Evolutionary conservation across 768 basidiomycete species (phyloP), one percentile per base, ranked within the genome.

Genomic region (Cystofilobasidium capitatum): DNA sequence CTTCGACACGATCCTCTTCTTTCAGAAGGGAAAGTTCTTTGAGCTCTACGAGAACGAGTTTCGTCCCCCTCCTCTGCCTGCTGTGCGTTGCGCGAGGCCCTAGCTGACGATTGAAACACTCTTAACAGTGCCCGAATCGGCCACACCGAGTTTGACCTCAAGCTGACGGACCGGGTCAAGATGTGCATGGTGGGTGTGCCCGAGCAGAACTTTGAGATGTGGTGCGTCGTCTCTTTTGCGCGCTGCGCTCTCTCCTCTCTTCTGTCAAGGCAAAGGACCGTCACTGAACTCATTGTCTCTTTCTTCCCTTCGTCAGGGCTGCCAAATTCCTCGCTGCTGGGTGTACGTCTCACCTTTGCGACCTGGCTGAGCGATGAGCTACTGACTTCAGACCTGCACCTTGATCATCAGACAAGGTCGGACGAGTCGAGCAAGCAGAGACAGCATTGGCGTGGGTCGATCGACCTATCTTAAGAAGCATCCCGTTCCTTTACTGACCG

Each of bases 181-280:
- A 99, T 99, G 96, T 91, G 87, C 69, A 99, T 99, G 94, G 94
- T 94, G 62, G 96, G 96, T 42, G 93, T 98, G 8, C 96, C 96
- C 0, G 96, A 98, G 74, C 85, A 83, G 78, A 85, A 86, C 2
- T 93, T 99, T 78, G 91, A 93, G 16, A 69, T 69, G 61, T 69
- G 68, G 65, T 66, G 33, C 26, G 58, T 51, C 20, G 17, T 58
- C 0, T 20, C 55, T 12, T 39, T 16, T 33, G 17, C 37, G 10
- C 47, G 49, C 17, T 29, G 24, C 13, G 10, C 6, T 45, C 17
- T 31, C 39, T 14, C 24, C 9, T 13, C 26, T 13, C 73, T 87
- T 88, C 73, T 93, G 89, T 89, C 88, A 88, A 22, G 88, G 88
- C 85, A 88, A 77, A 79, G 85, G 82, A 9, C 13, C 64, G 45